These are phyloP conservation scores for Bruguiera sexangula DNA, from an alignment of 345 rosid genomes.

Conservation along the genomic window DNA sequence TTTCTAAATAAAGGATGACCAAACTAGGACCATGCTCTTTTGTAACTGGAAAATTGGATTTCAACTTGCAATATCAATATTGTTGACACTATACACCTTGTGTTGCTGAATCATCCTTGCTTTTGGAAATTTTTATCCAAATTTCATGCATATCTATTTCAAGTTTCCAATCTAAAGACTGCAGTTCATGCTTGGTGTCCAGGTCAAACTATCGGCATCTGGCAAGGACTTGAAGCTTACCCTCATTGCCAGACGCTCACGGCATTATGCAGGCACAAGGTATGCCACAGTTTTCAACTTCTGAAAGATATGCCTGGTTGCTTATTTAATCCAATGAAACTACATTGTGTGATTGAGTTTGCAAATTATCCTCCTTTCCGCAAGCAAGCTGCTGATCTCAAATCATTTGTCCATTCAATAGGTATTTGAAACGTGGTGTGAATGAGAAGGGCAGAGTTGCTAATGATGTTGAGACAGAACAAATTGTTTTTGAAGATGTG, in stretches of 20 bases:
- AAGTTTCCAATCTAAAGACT: slow-evolving; percentile 2
- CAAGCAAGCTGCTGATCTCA: slow-evolving; percentile 9
- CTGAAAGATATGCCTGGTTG: slow-evolving; percentile 3
- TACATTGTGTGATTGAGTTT: not conserved
- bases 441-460: slow-evolving; percentile 96
- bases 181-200: slow-evolving; percentile 23
- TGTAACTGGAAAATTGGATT: no score
- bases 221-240: slow-evolving; percentile 64
- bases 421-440: slow-evolving; percentile 89
- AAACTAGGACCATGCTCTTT: slow-evolving; percentile 1
- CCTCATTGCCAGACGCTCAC: slow-evolving; percentile 85
- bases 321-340: not conserved
- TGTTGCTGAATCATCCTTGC: not conserved
- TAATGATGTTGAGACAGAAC: slow-evolving; percentile 99
- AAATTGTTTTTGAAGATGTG: slow-evolving; percentile 77
- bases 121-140: not conserved
- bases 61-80: no score
- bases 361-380: not conserved
- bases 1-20: not conserved
- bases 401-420: slow-evolving; percentile 14
- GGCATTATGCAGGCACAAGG: slow-evolving; percentile 99
- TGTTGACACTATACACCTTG: no score
- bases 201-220: slow-evolving; percentile 65
- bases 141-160: not conserved
- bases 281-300: slow-evolving; percentile 16